Evolutionary conservation across 257 asterid species (phyloP).

Genomic region (Thymus quinquecostatus): DNA sequence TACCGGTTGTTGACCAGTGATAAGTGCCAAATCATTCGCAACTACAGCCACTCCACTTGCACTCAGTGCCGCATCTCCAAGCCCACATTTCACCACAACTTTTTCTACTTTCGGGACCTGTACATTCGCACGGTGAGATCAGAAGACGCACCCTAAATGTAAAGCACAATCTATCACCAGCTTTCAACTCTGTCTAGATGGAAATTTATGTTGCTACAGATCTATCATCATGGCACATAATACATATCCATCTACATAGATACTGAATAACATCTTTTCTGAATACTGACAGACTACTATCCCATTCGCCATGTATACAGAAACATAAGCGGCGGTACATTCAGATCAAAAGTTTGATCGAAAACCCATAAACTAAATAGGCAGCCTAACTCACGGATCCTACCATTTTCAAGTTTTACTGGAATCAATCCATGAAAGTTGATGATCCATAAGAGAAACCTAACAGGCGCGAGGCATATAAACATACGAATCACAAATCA

Average conservation of each 20-base stretch:
- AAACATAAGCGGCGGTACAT: neutral
- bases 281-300: neutral
- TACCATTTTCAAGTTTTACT: slow-evolving; percentile 10
- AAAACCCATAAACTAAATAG: neutral
- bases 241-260: neutral
- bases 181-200: neutral
- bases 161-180: slow-evolving; percentile 4
- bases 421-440: neutral
- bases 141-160: slow-evolving; percentile 8
- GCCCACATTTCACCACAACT: slow-evolving; percentile 92
- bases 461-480: neutral
- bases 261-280: slow-evolving; percentile 4
- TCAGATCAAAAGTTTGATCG: neutral
- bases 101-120: slow-evolving; percentile 90
- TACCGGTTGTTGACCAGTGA: slow-evolving; percentile 90
- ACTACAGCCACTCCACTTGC: slow-evolving; percentile 94
- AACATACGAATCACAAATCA: no score
- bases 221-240: neutral
- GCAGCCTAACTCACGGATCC: neutral
- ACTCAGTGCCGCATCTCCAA: slow-evolving; percentile 98
- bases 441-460: neutral
- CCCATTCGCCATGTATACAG: neutral
- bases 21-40: slow-evolving; percentile 81
- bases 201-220: neutral
- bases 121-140: slow-evolving; percentile 25